Evolutionary conservation across 441 rosid species (phyloP).

Genomic region (Croton setiger): DNA sequence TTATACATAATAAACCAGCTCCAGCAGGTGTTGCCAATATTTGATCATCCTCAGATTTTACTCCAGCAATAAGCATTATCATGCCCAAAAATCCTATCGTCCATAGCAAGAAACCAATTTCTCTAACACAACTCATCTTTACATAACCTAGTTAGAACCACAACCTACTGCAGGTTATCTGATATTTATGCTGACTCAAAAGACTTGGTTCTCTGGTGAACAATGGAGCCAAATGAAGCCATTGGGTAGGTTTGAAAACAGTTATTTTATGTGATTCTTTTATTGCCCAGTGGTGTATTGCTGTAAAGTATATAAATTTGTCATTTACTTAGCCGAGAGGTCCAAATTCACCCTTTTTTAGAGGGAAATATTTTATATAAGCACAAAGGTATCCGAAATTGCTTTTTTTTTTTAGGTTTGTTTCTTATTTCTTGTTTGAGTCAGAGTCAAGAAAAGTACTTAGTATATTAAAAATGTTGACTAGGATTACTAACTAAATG

Average conservation of each 20-base stretch:
- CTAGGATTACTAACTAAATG: no score
- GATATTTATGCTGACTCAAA: background rate
- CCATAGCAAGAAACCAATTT: conserved; percentile 18
- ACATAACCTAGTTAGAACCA: conserved; percentile 12
- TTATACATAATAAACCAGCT: conserved; percentile 46
- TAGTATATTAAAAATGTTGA: no score
- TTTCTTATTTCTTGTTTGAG: no score
- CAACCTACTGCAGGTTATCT: background rate
- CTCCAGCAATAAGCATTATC: conserved; percentile 24
- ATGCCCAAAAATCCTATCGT: conserved; percentile 15
- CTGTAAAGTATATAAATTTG: conserved; percentile 27
- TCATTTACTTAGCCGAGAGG: conserved; percentile 6
- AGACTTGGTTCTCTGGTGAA: conserved; percentile 15
- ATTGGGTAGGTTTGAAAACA: conserved; percentile 22
- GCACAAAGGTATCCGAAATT: background rate
- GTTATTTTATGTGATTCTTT: conserved; percentile 33
- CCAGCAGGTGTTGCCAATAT: conserved; percentile 21
- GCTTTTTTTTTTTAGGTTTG: background rate
- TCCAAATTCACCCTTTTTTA: background rate
- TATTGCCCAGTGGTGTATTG: conserved; percentile 22
- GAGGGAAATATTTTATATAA: background rate
- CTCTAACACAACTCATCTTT: conserved; percentile 17
- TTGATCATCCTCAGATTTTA: conserved; percentile 25
- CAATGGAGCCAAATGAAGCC: conserved; percentile 4
- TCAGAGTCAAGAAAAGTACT: no score